Conservation (phyloP, 2,329 filamentous ascomycete species). For the Microcyclospora pomicola region DNA sequence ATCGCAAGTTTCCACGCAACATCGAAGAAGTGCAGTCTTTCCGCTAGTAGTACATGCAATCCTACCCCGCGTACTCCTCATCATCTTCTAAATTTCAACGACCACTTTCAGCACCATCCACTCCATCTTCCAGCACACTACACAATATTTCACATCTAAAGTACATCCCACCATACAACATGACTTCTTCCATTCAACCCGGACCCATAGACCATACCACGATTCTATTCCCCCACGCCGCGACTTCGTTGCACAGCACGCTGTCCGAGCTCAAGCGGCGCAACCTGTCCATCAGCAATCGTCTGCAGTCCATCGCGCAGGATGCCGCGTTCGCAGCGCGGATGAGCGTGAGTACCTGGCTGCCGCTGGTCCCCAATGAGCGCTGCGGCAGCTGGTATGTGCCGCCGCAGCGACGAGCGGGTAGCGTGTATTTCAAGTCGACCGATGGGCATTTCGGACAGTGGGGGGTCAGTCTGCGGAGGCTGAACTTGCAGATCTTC, state of each 20-base stretch:
- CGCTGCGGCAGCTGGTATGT: slow-evolving; percentile 96
- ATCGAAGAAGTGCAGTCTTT: too few species aligned
- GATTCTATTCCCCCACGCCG: slow-evolving; percentile 40
- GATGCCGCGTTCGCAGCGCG: slow-evolving; percentile 62
- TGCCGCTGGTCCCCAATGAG: slow-evolving; percentile 82
- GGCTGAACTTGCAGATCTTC: slow-evolving; percentile 73
- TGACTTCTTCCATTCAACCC: too few species aligned
- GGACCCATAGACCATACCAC: too few species aligned
- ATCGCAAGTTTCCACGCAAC: too few species aligned
- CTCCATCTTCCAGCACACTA: too few species aligned
- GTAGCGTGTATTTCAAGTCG: slow-evolving; percentile 90
- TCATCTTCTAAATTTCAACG: too few species aligned
- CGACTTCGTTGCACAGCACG: slow-evolving; percentile 54
- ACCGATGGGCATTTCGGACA: slow-evolving; percentile 86
- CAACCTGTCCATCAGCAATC: slow-evolving; percentile 66
- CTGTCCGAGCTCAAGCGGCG: slow-evolving; percentile 61
- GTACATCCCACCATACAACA: too few species aligned
- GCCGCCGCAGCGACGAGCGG: slow-evolving; percentile 45
- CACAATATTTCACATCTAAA: too few species aligned
- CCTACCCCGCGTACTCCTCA: too few species aligned
- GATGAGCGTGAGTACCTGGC: slow-evolving; percentile 41
- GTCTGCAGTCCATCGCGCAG: slow-evolving; percentile 60
- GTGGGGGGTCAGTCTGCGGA: slow-evolving; percentile 76
- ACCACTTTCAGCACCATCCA: too few species aligned
- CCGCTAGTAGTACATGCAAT: too few species aligned